Percentiles rank a stretch among this genome's conserved stretches.
These are phyloP conservation scores for Rubus parviflorus DNA, from an alignment of 306 rosid genomes.

Conservation along the genomic window DNA sequence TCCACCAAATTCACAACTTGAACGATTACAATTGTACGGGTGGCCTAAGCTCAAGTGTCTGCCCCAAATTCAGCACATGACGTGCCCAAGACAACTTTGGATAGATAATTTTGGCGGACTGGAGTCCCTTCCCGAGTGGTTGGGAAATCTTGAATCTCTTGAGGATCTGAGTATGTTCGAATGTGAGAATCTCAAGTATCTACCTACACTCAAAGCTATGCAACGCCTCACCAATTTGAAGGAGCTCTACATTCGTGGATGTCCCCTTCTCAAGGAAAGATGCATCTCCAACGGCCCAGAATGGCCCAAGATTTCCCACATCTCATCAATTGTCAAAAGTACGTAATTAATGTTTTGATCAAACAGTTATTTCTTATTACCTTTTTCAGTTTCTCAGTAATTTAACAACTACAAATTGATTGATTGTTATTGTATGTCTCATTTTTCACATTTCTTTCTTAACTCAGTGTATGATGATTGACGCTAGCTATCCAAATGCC, in stretches of 20 bases:
- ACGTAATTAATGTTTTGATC: too few species aligned
- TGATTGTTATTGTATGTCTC: too few species aligned
- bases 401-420: too few species aligned
- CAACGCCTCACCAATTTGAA: background rate
- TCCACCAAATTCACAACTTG: background rate
- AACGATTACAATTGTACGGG: fast-evolving
- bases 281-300: background rate
- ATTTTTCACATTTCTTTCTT: too few species aligned
- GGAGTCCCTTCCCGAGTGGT: background rate
- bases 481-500: too few species aligned
- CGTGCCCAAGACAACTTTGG: fast-evolving
- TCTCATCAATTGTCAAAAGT: background rate
- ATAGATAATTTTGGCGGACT: background rate
- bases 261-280: background rate
- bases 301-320: background rate
- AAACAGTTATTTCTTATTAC: too few species aligned
- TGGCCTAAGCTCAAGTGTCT: background rate
- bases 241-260: fast-evolving
- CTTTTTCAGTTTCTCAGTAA: too few species aligned
- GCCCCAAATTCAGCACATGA: background rate
- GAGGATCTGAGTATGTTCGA: fast-evolving
- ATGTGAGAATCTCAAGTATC: background rate
- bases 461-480: too few species aligned
- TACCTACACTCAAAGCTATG: background rate
- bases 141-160: background rate